These are phyloP conservation scores for Nicotiana rustica DNA, from an alignment of 305 asterid species.

Conservation along the genomic window DNA sequence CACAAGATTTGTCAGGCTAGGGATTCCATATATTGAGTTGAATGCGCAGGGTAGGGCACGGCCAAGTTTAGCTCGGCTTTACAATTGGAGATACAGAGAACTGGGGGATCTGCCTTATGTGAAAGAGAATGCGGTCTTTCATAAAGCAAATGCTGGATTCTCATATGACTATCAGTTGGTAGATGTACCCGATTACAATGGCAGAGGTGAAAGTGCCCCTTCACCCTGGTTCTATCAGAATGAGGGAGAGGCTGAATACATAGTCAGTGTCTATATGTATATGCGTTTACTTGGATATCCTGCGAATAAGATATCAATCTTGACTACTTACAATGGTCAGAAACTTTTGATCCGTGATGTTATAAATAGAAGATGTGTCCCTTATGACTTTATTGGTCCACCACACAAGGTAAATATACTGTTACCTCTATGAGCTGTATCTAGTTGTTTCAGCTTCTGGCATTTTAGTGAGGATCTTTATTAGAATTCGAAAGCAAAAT, in stretches of 20 bases:
- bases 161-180: constrained; percentile 89
- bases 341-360: constrained; percentile 97
- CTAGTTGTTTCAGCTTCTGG: background rate
- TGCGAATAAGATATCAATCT: constrained; percentile 88
- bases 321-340: constrained; percentile 98
- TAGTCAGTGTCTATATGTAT: constrained; percentile 90
- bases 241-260: constrained; percentile 97
- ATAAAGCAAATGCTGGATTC: constrained; percentile 88
- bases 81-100: constrained; percentile 95
- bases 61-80: constrained; percentile 91
- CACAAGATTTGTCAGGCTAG: constrained; percentile 94
- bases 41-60: constrained; percentile 99
- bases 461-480: background rate
- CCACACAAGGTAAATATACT: constrained; percentile 79
- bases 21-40: constrained; percentile 94
- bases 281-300: constrained; percentile 98
- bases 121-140: constrained; percentile 68
- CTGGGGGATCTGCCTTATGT: constrained; percentile 91
- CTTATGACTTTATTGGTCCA: constrained; percentile 89
- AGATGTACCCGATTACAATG: constrained; percentile 90
- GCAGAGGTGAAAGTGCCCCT: constrained; percentile 96
- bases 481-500: background rate
- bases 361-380: constrained; percentile 86
- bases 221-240: constrained; percentile 99
- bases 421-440: constrained; percentile 23